A percentile compares a stretch with the other conserved stretches of the same genome.
Evolutionary conservation across 2,329 filamentous ascomycete species (phyloP).

Genomic region (Arthroderma uncinatum): DNA sequence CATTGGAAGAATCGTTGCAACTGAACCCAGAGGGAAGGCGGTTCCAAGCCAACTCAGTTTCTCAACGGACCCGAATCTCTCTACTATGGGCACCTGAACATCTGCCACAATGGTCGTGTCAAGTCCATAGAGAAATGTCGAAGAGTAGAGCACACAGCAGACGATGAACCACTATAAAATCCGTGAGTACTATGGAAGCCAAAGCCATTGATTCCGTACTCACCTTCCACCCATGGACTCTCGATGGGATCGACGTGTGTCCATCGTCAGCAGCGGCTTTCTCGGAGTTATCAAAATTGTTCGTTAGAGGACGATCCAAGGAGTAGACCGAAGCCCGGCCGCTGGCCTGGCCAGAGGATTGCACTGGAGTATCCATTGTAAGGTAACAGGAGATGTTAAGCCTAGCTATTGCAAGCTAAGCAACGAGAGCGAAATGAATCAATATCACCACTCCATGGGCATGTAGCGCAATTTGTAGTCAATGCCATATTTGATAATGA

Average conservation of each 20-base stretch:
- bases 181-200: not conserved
- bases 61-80: constrained; percentile 28
- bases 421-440: not conserved
- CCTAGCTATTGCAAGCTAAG: not conserved
- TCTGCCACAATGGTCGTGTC: constrained; percentile 5
- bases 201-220: not conserved
- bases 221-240: constrained; percentile 1
- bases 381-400: too few species aligned
- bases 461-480: not conserved
- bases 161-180: not conserved
- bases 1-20: constrained; percentile 25
- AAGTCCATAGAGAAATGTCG: not conserved
- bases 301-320: not conserved
- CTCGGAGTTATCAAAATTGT: not conserved
- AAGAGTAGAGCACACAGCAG: not conserved
- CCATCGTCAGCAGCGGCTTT: not conserved
- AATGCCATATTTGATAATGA: not conserved
- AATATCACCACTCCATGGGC: not conserved
- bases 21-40: constrained; percentile 35
- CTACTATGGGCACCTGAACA: constrained; percentile 32
- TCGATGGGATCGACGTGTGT: not conserved
- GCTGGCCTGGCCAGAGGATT: not conserved
- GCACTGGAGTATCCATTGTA: not conserved
- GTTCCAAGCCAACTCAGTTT: constrained; percentile 36
- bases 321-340: not conserved